phyloP scores from a whole-genome alignment of 306 rosid species.

The Citrullus colocynthis region DNA sequence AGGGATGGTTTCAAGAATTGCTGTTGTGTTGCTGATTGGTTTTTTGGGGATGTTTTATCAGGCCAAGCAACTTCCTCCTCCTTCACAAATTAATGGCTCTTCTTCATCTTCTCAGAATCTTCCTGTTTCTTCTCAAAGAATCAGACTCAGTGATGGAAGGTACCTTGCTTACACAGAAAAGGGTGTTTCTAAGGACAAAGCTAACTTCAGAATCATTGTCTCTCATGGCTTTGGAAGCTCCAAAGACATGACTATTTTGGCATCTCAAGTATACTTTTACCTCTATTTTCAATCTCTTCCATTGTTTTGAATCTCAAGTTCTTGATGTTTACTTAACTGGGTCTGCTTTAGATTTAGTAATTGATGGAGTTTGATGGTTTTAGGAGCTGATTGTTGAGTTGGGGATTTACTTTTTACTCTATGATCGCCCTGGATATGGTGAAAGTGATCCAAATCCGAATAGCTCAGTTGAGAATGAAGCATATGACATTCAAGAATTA shows the following conservation, averaged over 20 bases:
- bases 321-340: not conserved
- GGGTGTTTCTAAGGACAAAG: slow-evolving; percentile 24
- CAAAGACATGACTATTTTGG: slow-evolving; percentile 41
- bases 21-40: slow-evolving; percentile 42
- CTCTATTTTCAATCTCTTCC: not conserved
- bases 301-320: not conserved
- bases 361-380: slow-evolving; percentile 6
- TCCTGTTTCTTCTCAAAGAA: slow-evolving; percentile 21
- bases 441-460: slow-evolving; percentile 84
- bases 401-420: slow-evolving; percentile 60
- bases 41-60: slow-evolving; percentile 64
- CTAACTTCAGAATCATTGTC: slow-evolving; percentile 28
- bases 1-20: slow-evolving; percentile 45
- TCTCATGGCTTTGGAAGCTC: slow-evolving; percentile 52
- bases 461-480: slow-evolving; percentile 62
- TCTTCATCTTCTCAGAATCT: slow-evolving; percentile 4
- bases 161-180: slow-evolving; percentile 31
- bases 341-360: not conserved
- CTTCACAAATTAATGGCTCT: slow-evolving; percentile 10
- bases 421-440: slow-evolving; percentile 88
- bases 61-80: slow-evolving; percentile 28
- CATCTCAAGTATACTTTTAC: slow-evolving; percentile 25
- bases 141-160: slow-evolving; percentile 40
- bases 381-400: slow-evolving; percentile 73
- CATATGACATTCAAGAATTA: slow-evolving; percentile 70